Evolutionary conservation across 768 basidiomycete genomes (phyloP).

Genomic region (Mycena polygramma): DNA sequence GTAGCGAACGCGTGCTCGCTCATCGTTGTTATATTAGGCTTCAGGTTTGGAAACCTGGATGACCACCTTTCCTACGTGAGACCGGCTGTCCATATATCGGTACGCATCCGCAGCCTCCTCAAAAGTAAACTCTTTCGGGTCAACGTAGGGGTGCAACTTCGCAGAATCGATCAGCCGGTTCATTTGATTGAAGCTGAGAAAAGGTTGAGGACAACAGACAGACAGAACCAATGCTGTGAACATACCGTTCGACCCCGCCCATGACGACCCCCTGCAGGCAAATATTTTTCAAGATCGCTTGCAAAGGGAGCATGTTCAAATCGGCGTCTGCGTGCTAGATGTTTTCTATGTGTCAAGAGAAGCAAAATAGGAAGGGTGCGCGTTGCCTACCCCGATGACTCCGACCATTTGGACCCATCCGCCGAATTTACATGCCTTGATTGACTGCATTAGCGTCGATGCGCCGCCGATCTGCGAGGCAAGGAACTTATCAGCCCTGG

Average conservation of each 20-base stretch:
- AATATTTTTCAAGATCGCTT: constrained; percentile 45
- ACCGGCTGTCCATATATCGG: constrained; percentile 56
- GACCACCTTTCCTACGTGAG: constrained; percentile 65
- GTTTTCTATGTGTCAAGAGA: neutral
- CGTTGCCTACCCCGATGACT: constrained; percentile 43
- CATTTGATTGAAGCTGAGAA: constrained; percentile 57
- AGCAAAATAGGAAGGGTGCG: neutral
- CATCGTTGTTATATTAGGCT: too few species aligned
- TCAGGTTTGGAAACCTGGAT: constrained; percentile 46
- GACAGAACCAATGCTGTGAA: neutral
- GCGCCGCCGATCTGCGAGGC: constrained; percentile 54
- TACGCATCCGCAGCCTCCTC: constrained; percentile 58
- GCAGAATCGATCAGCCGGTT: constrained; percentile 51
- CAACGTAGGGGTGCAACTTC: constrained; percentile 56
- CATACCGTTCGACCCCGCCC: constrained; percentile 56
- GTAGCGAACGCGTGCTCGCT: too few species aligned
- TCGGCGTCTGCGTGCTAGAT: constrained; percentile 33
- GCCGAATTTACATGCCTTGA: constrained; percentile 43
- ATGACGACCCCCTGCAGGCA: constrained; percentile 57
- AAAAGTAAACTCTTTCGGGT: constrained; percentile 61
- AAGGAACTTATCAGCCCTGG: neutral
- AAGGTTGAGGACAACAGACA: neutral
- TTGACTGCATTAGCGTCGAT: constrained; percentile 50
- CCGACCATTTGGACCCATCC: constrained; percentile 53
- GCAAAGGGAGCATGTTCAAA: constrained; percentile 42